phyloP scores from a whole-genome alignment of 176 grass and related monocot genomes.

The Phoenix roebelenii region DNA sequence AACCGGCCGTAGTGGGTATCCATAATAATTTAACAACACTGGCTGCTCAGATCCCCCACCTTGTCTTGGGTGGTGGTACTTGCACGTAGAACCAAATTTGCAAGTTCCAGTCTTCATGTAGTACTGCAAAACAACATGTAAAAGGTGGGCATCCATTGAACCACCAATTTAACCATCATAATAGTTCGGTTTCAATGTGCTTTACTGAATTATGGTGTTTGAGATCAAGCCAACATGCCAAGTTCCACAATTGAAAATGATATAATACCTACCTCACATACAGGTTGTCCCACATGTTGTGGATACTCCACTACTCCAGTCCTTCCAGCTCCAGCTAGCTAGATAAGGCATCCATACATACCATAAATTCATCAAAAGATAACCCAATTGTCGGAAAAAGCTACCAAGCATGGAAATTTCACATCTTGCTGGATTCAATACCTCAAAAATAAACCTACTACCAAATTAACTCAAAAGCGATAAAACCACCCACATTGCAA shows the following conservation, averaged over 20 bases:
- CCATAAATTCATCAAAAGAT: not conserved
- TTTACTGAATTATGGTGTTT: too few relatives aligned
- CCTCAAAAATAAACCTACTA: not conserved
- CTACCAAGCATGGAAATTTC: too few relatives aligned
- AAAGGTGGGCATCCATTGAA: too few relatives aligned
- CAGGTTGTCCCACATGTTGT: conserved; percentile 52
- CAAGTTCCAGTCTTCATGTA: conserved; percentile 84
- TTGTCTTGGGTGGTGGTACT: conserved; percentile 83
- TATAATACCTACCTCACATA: conserved; percentile 57
- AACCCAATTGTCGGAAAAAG: not conserved
- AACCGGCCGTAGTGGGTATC: conserved; percentile 60
- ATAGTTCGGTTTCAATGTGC: too few relatives aligned
- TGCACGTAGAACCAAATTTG: conserved; percentile 79
- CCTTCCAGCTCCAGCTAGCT: conserved; percentile 19
- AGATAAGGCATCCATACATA: conserved; percentile 1
- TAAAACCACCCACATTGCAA: too few relatives aligned
- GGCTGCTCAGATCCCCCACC: conserved; percentile 28
- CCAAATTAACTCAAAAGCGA: too few relatives aligned
- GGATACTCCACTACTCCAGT: conserved; percentile 42
- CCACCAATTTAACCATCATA: too few relatives aligned
- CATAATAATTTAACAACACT: conserved; percentile 47
- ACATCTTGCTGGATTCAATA: too few relatives aligned
- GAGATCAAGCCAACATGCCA: too few relatives aligned
- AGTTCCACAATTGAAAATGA: not conserved
- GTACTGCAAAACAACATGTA: conserved; percentile 35